These are phyloP conservation scores for Pestalotiopsis sp. DNA, from an alignment of 2,329 filamentous ascomycete species.

Conservation along the genomic window DNA sequence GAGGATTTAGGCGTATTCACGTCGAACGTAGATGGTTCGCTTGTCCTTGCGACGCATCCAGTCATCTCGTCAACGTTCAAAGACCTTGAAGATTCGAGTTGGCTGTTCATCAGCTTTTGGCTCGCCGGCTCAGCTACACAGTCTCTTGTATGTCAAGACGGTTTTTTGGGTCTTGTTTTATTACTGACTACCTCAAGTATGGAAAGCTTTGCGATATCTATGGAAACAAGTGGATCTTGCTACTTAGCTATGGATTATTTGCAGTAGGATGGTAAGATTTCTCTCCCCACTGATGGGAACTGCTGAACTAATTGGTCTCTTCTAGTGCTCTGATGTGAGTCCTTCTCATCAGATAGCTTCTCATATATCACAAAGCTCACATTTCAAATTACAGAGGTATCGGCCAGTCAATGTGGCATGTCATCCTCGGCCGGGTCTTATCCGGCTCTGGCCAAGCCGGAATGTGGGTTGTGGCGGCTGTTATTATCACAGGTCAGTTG, in stretches of 20 bases:
- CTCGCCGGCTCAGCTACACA: constrained; percentile 54
- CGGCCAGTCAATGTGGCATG: not conserved
- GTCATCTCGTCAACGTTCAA: constrained; percentile 64
- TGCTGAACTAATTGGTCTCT: not conserved
- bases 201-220: constrained; percentile 31
- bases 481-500: not conserved
- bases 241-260: constrained; percentile 30
- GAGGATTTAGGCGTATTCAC: not conserved
- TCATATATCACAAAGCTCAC: not conserved
- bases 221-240: constrained; percentile 25
- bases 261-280: constrained; percentile 23
- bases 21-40: not conserved
- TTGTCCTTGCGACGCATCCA: constrained; percentile 57
- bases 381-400: not conserved
- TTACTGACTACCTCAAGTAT: not conserved
- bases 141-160: constrained; percentile 43
- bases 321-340: not conserved
- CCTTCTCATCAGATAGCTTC: not conserved
- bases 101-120: constrained; percentile 56
- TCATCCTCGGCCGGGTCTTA: not conserved
- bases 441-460: not conserved
- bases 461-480: not conserved
- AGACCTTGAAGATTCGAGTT: constrained; percentile 58
- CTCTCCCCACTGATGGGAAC: not conserved
- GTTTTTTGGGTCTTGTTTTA: not conserved